phyloP scores from a whole-genome alignment of 352 stramenopile genomes.

The Phytophthora fragariaefolia region DNA sequence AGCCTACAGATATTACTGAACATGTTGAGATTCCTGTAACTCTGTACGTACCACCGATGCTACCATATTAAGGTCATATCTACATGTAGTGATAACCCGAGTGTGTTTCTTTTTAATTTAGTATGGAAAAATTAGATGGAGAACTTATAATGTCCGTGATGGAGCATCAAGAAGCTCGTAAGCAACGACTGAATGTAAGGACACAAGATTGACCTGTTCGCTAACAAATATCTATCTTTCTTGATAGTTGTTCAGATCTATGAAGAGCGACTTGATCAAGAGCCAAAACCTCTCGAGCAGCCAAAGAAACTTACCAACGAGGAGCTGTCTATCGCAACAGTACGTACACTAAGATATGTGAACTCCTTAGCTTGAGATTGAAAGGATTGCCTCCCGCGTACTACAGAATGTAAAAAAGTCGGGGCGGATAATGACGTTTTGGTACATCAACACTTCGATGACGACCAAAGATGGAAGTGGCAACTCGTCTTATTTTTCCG shows the following conservation, averaged over 20 bases:
- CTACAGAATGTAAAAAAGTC: constrained; percentile 60
- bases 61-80: too few relatives aligned
- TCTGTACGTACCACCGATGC: constrained; percentile 44
- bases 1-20: constrained; percentile 40
- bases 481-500: constrained; percentile 10
- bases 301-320: constrained; percentile 52
- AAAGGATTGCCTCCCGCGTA: neutral
- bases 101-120: constrained; percentile 23
- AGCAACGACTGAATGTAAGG: neutral
- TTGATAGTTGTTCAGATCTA: constrained; percentile 32
- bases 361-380: neutral
- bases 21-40: constrained; percentile 53
- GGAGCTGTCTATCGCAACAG: constrained; percentile 45
- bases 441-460: constrained; percentile 50
- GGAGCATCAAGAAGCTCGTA: constrained; percentile 54
- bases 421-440: constrained; percentile 52
- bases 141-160: constrained; percentile 70
- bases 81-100: too few relatives aligned
- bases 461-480: constrained; percentile 3
- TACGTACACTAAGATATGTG: constrained; percentile 11
- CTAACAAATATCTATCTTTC: neutral
- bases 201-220: neutral
- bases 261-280: constrained; percentile 40
- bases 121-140: constrained; percentile 68
- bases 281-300: constrained; percentile 30